Conservation (phyloP, 352 stramenopile genomes). For the Phytophthora meadii region DNA sequence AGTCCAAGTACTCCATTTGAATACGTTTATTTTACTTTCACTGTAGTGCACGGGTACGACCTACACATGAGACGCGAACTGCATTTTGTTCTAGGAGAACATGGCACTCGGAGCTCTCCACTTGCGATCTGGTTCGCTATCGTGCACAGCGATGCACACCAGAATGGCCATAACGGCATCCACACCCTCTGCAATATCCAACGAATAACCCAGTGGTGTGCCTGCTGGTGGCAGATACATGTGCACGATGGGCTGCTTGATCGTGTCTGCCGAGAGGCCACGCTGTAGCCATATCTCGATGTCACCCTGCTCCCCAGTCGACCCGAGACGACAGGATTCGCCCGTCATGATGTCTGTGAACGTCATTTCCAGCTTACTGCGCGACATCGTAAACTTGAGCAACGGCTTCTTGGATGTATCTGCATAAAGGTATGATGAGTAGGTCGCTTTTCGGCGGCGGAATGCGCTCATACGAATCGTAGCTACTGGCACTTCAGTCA, state of each 20-base stretch:
- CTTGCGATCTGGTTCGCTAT: constrained; percentile 28
- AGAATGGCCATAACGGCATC: constrained; percentile 42
- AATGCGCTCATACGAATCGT: constrained; percentile 47
- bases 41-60: constrained; percentile 60
- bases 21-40: too few species aligned
- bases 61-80: constrained; percentile 12
- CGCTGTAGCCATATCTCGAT: constrained; percentile 51
- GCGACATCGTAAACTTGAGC: constrained; percentile 37
- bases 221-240: constrained; percentile 34
- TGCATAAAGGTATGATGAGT: constrained; percentile 30
- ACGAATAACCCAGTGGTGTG: constrained; percentile 30
- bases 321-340: constrained; percentile 36
- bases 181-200: constrained; percentile 48
- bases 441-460: constrained; percentile 32
- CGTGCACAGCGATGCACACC: constrained; percentile 40
- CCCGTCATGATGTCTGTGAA: constrained; percentile 50
- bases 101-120: constrained; percentile 11
- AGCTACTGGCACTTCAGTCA: constrained; percentile 35
- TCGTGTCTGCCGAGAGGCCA: constrained; percentile 15
- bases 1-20: constrained; percentile 29
- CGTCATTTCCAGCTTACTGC: constrained; percentile 35
- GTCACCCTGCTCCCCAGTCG: constrained; percentile 28
- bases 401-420: constrained; percentile 34
- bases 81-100: constrained; percentile 15
- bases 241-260: constrained; percentile 38